These are phyloP conservation scores for Santalum album DNA, from an alignment of 164 flowering plant species.

Conservation along the genomic window DNA sequence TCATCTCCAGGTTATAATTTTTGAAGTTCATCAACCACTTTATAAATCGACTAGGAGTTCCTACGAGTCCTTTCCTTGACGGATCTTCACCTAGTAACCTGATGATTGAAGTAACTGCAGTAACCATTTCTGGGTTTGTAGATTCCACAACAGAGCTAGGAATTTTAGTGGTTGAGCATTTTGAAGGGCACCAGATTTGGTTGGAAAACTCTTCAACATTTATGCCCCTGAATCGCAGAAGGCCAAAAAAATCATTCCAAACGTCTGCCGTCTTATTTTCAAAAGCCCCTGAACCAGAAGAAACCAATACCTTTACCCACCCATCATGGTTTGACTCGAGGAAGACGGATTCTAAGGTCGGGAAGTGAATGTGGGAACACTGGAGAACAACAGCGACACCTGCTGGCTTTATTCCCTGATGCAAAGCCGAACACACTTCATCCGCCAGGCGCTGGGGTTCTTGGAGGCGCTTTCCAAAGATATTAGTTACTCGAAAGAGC, in stretches of 20 bases:
- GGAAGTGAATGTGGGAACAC: slow-evolving; percentile 74
- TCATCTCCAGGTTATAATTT: slow-evolving; percentile 46
- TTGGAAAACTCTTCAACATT: slow-evolving; percentile 11
- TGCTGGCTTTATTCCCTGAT: slow-evolving; percentile 59
- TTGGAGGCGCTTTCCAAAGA: slow-evolving; percentile 88
- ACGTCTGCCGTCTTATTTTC: slow-evolving; percentile 38
- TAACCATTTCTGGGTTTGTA: slow-evolving; percentile 34
- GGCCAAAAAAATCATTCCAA: slow-evolving; percentile 71
- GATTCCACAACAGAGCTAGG: slow-evolving; percentile 21
- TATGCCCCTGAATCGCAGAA: slow-evolving; percentile 55
- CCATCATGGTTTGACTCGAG: slow-evolving; percentile 35
- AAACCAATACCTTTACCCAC: slow-evolving; percentile 36
- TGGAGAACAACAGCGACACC: slow-evolving; percentile 84
- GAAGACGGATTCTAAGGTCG: slow-evolving; percentile 28
- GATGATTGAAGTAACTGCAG: slow-evolving; percentile 60
- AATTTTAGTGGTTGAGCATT: slow-evolving; percentile 14
- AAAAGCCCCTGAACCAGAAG: slow-evolving; percentile 74
- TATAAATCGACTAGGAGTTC: slow-evolving; percentile 66
- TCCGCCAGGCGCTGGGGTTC: slow-evolving; percentile 76
- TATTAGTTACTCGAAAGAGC: slow-evolving; percentile 80
- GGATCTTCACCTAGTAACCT: slow-evolving; percentile 80
- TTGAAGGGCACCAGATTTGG: slow-evolving; percentile 60
- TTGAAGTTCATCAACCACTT: slow-evolving; percentile 81
- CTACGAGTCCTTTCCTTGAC: slow-evolving; percentile 59
- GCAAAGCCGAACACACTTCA: slow-evolving; percentile 70